Evolutionary conservation across 2,329 filamentous ascomycete species (phyloP).

Genomic region (Lachnellula hyalina): DNA sequence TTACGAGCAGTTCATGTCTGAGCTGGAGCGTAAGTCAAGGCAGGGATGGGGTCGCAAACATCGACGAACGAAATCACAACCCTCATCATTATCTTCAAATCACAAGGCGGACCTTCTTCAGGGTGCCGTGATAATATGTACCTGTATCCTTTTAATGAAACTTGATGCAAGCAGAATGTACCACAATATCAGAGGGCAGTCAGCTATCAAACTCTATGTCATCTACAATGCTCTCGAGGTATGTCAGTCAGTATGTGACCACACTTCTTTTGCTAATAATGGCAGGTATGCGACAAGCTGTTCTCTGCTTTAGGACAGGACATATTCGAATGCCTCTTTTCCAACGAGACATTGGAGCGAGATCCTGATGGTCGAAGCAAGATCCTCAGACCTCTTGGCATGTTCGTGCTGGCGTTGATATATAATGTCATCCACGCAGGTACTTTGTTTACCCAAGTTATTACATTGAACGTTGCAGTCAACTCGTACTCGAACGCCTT

Average conservation of each 20-base stretch:
- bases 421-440: constrained; percentile 89
- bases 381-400: constrained; percentile 78
- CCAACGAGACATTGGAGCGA: constrained; percentile 83
- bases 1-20: constrained; percentile 18
- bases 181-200: constrained; percentile 92
- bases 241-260: constrained; percentile 12
- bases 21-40: constrained; percentile 24
- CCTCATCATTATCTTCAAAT: constrained; percentile 77
- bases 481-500: constrained; percentile 98
- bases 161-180: constrained; percentile 98
- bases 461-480: constrained; percentile 94
- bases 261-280: constrained; percentile 63
- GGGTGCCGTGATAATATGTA: constrained; percentile 80
- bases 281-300: constrained; percentile 84
- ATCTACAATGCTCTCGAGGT: constrained; percentile 96
- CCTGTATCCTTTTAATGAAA: constrained; percentile 77
- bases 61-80: constrained; percentile 73
- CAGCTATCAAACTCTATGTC: constrained; percentile 96
- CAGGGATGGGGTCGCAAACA: constrained; percentile 43
- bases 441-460: constrained; percentile 92
- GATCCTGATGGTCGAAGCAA: constrained; percentile 87
- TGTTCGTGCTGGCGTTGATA: constrained; percentile 79
- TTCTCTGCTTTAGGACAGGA: constrained; percentile 92
- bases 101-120: constrained; percentile 96
- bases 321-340: constrained; percentile 92